These are phyloP conservation scores for Amylocarpus encephaloides DNA, from an alignment of 2,329 filamentous ascomycete genomes.

Conservation along the genomic window DNA sequence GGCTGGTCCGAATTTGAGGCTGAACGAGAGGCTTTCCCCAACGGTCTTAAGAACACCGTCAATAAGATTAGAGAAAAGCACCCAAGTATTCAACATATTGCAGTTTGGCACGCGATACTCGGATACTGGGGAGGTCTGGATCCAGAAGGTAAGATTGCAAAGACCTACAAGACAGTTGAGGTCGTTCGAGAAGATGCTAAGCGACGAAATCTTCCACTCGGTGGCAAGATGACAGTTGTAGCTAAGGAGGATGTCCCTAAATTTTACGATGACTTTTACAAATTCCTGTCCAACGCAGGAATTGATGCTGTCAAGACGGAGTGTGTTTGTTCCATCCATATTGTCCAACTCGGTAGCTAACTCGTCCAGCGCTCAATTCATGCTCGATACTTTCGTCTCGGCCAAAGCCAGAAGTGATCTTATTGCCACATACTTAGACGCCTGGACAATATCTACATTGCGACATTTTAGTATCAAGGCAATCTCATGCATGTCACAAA, in stretches of 20 bases:
- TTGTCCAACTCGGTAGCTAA: slow-evolving; percentile 1
- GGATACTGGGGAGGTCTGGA: slow-evolving; percentile 90
- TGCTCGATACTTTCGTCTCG: slow-evolving; percentile 67
- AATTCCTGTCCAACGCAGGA: slow-evolving; percentile 66
- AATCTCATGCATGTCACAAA: slow-evolving; percentile 93
- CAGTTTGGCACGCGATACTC: slow-evolving; percentile 87
- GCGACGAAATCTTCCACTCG: slow-evolving; percentile 43
- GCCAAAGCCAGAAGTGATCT: slow-evolving; percentile 66
- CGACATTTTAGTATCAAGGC: slow-evolving; percentile 70
- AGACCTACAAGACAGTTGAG: slow-evolving; percentile 69
- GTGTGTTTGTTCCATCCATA: slow-evolving; percentile 14
- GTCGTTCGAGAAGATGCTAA: slow-evolving; percentile 45
- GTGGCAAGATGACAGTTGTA: slow-evolving; percentile 65
- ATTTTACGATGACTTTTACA: slow-evolving; percentile 90
- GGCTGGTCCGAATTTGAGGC: slow-evolving; percentile 85
- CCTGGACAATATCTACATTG: slow-evolving; percentile 73
- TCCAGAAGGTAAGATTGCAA: slow-evolving; percentile 64
- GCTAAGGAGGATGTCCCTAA: slow-evolving; percentile 64
- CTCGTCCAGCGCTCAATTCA: slow-evolving; percentile 61
- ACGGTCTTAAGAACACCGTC: slow-evolving; percentile 68
- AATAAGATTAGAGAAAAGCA: slow-evolving; percentile 61
- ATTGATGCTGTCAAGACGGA: slow-evolving; percentile 91
- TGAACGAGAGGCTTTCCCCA: slow-evolving; percentile 69
- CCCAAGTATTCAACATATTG: slow-evolving; percentile 71
- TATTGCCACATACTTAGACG: slow-evolving; percentile 72